Percentiles rank a stretch among this genome's conserved stretches.
phyloP scores from a whole-genome alignment of 2,329 filamentous ascomycete genomes.

The Karstenula rhodostoma region DNA sequence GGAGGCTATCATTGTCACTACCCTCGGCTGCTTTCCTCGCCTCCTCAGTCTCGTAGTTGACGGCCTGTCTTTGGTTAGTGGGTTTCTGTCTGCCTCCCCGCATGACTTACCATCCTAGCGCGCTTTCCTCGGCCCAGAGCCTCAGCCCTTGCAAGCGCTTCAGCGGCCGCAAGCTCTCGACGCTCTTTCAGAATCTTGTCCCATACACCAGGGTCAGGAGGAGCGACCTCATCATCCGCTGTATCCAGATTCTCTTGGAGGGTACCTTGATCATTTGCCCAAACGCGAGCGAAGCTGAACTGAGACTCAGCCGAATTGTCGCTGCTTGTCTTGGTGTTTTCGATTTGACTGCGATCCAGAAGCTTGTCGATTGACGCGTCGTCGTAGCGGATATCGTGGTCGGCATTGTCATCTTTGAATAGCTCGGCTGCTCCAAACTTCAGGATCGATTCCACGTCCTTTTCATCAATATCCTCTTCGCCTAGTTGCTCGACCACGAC shows the following conservation, averaged over 20 bases:
- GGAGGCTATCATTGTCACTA: slow-evolving; percentile 23
- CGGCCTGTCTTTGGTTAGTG: slow-evolving; percentile 34
- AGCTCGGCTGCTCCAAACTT: slow-evolving; percentile 86
- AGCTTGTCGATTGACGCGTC: slow-evolving; percentile 83
- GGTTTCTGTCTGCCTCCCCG: neutral
- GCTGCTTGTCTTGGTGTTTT: slow-evolving; percentile 71
- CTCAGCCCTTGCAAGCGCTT: slow-evolving; percentile 72
- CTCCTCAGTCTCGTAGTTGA: slow-evolving; percentile 58
- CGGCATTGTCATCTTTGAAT: slow-evolving; percentile 77
- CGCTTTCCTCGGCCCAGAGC: slow-evolving; percentile 87
- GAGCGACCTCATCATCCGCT: slow-evolving; percentile 61
- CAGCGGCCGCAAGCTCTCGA: slow-evolving; percentile 77
- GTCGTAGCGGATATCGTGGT: slow-evolving; percentile 82
- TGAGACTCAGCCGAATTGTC: slow-evolving; percentile 76
- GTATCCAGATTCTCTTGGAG: slow-evolving; percentile 71
- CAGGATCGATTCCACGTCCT: slow-evolving; percentile 87
- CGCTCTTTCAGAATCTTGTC: slow-evolving; percentile 86
- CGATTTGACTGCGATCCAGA: slow-evolving; percentile 83
- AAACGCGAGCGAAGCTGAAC: slow-evolving; percentile 90
- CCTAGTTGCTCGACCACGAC: slow-evolving; percentile 93
- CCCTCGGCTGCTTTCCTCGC: slow-evolving; percentile 27
- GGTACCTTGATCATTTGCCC: slow-evolving; percentile 80
- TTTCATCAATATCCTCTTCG: slow-evolving; percentile 76
- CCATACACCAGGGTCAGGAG: slow-evolving; percentile 78
- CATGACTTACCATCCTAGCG: slow-evolving; percentile 64